Base-by-base conservation (phyloP, 371 early-diverging fungal genomes). In the Mucor circinelloides region DNA sequence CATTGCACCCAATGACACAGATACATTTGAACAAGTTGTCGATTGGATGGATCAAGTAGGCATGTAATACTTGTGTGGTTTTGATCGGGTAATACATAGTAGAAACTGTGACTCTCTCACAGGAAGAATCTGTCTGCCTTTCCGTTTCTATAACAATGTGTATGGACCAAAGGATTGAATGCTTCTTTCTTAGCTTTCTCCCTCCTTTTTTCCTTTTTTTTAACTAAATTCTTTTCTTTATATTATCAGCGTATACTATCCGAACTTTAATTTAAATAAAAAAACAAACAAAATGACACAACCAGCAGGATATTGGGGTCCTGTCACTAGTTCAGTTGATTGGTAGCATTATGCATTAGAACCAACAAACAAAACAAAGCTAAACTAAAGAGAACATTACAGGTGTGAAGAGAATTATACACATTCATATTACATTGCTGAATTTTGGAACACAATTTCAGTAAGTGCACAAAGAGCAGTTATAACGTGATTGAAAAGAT, bases 401-500 rank as follows among this genome's bases (percentile, higher is more conserved):
- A 67, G 55, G 50, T 61, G 79, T 28, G 76, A 79, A 60, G 71
- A 74, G 42, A 76, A 79, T 48, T 79, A 77, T 48, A 42, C 58
- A 1, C 72, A 76, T 60, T 66, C 66, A 13, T 65, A 58, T 23
- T 79, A 76, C 60, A 64, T 79, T 58, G 80, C 80, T 25, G 80
- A 79, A 66, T 76, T 74, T 32, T 79, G 80, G 77, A 79, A 79
- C 62, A 76, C 80, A 3, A 59, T 79, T 40, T 79, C 80, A 48
- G 80, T 76, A 71, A 69, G 76, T 30, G 21, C 21, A 25, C 23
- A 23, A 23, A 23, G 7, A 34, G 34, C 34, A 34, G 34, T 8
- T 9, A n/a, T 30, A n/a, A 34, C 13, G 9, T 28, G 46, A 17
- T 32, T 12, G 19, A 28, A 28, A 48, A 67, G 34, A 40, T 38